Evolutionary conservation across 1,139 yeast genomes (phyloP), one percentile per base, ranked within the genome.

Genomic region (Magnusiomyces magnusii): DNA sequence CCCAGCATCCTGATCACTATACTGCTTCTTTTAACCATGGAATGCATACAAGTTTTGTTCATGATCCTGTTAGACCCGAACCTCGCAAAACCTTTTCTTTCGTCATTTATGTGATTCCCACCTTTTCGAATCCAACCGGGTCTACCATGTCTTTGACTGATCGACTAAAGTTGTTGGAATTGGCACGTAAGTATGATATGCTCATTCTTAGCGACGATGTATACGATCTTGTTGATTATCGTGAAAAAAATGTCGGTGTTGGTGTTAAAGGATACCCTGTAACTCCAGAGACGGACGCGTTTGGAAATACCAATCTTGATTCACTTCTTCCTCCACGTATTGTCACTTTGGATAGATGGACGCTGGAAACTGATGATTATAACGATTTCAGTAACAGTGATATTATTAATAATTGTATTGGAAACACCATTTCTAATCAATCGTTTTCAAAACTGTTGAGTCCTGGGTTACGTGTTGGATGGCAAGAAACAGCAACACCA

Each of bases 91-190:
- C 84, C 10, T 91, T 82, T 72, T 77, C 83, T 62, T 89, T 84
- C 69, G 88, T 88, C 17, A 72, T 91, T 58, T 91, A 91, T 71
- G 74, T 88, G 64, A 90, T 90, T n/a, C 97, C 97, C 3, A 82
- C 93, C 0, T 91, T 80, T 70, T 85, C 95, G 3, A 91, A 91
- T 68, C 97, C 97, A 0, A 85, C 90, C 31, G 96, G 96, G 3
- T 76, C 84, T 54, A 78, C 86, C 0, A 79, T 88, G 66, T 74
- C 85, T 1, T 57, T 75, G 39, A 78, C 78, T 54, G 82, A 86
- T 5, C 76, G 90, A 60, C 34, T 64, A n/a, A 78, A 76, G 64
- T 75, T 91, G 62, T 67, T 91, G 36, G 80, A 81, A 51, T 69
- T 91, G 54, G 96, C 97, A 0, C 80, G 97, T 62, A 79, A 81